Base-by-base conservation (phyloP, 805 yeast genomes). In the Yarrowia divulgata region DNA sequence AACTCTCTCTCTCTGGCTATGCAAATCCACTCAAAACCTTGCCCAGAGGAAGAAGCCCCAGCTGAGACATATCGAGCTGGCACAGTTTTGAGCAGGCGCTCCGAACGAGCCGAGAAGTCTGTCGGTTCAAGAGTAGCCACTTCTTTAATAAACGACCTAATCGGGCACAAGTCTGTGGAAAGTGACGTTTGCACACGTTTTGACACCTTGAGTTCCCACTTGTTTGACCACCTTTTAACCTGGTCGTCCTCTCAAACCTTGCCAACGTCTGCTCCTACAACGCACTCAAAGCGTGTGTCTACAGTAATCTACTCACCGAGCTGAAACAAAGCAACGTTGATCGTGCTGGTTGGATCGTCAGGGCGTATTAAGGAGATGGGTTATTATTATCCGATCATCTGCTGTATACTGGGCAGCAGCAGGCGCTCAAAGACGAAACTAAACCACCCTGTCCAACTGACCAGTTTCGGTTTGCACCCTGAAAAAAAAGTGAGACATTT, bases 401-500 rank as follows among this genome's bases (percentile, higher is more conserved):
- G 6, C 37, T 34, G 37, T 9, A 39, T 16, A 23, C 29, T 23
- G 29, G 29, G 29, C 29, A 23, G 4, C 29, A 23, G 29, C 29
- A 23, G 29, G 29, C 29, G 29, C 29, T 23, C 2, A 23, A 23
- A 23, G 29, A 23, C 29, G 4, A 23, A 4, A 23, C 29, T 23
- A 23, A 23, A 2, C 29, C 29, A 23, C 29, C 29, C 29, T 23
- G 29, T 23, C 29, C 29, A 23, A 4, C 4, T 23, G 4, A 23
- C 29, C 45, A 6, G 18, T 39, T 39, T 39, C 16, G 12, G 16
- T 39, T 40, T 40, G 18, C 48, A 18, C 48, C 48, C 23, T n/a
- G 23, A 29, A 48, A 48, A 48, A 49, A 32, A 8, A 8, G 57
- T 52, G 57, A 52, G 57, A 52, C 57, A 52, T 52, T 52, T 35